These are phyloP conservation scores for Flagelloscypha sp. DNA, from an alignment of 768 basidiomycete genomes.

Conservation along the genomic window DNA sequence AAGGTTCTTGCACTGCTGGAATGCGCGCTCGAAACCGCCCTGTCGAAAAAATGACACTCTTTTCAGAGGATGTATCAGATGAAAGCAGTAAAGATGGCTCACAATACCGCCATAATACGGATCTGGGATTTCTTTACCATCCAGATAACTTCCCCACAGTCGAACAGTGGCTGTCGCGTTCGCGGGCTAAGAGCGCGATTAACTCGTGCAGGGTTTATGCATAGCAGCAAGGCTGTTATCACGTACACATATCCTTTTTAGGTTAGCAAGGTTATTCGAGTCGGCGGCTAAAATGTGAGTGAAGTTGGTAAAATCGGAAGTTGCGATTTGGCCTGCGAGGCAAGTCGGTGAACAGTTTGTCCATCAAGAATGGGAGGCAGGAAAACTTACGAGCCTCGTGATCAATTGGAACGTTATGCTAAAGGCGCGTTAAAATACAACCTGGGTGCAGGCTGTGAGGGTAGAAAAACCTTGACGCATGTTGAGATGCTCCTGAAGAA, in stretches of 20 bases:
- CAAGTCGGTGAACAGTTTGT: conserved; percentile 1
- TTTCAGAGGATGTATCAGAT: not conserved
- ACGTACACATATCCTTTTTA: conserved; percentile 48
- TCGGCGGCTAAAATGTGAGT: conserved; percentile 87
- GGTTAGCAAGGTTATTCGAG: conserved; percentile 57
- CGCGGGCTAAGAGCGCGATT: conserved; percentile 23
- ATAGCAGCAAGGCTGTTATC: too few species aligned
- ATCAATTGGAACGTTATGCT: conserved; percentile 69
- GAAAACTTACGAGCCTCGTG: conserved; percentile 60
- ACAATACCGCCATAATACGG: conserved; percentile 77
- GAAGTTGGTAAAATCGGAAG: conserved; percentile 64
- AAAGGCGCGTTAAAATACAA: conserved; percentile 6
- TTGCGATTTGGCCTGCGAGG: conserved; percentile 21
- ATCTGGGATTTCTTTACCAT: conserved; percentile 65
- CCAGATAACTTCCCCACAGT: conserved; percentile 77
- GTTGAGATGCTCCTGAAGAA: conserved; percentile 51
- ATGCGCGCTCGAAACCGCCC: conserved; percentile 72
- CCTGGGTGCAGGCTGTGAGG: not conserved
- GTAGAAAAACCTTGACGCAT: conserved; percentile 53
- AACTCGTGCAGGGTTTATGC: too few species aligned
- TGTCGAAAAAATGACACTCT: conserved; percentile 17
- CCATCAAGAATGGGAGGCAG: conserved; percentile 3
- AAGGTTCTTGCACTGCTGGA: conserved; percentile 63
- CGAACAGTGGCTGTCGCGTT: conserved; percentile 55
- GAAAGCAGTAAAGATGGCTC: conserved; percentile 17